Evolutionary conservation across 768 basidiomycete species (phyloP).

Genomic region (Clathrus columnatus): DNA sequence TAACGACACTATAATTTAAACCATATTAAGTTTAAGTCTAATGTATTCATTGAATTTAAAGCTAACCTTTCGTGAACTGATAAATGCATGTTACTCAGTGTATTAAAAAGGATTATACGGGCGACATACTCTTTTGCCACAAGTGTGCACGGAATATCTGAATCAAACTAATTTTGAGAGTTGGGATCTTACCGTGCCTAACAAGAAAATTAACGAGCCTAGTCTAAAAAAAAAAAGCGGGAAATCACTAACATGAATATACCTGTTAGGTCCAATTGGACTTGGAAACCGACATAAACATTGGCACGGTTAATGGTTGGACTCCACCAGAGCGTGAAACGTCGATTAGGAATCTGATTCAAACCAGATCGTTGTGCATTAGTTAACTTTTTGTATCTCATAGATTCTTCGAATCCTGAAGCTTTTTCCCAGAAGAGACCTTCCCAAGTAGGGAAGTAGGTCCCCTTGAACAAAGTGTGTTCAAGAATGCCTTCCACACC

Average conservation of each 20-base stretch:
- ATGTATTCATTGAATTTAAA: conserved; percentile 1
- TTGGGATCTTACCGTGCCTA: conserved; percentile 97
- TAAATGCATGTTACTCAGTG: too few relatives aligned
- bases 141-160: conserved; percentile 99
- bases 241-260: conserved; percentile 66
- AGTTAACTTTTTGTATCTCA: conserved; percentile 93
- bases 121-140: conserved; percentile 93
- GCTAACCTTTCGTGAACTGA: conserved; percentile 60
- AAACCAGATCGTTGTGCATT: conserved; percentile 98
- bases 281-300: conserved; percentile 99
- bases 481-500: conserved; percentile 96
- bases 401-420: conserved; percentile 92
- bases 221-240: background rate
- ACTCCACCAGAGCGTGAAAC: conserved; percentile 98
- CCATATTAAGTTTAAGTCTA: too few relatives aligned
- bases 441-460: conserved; percentile 97
- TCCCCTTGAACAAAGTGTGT: conserved; percentile 95
- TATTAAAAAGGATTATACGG: too few relatives aligned
- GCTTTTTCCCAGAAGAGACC: conserved; percentile 99
- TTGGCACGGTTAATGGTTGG: conserved; percentile 99
- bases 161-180: conserved; percentile 96
- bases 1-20: conserved; percentile 57
- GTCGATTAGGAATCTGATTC: conserved; percentile 97
- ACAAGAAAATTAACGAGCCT: conserved; percentile 5
- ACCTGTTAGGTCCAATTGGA: conserved; percentile 94